phyloP scores from a whole-genome alignment of 169 alveolate genomes.

The Cryptosporidium tyzzeri region DNA sequence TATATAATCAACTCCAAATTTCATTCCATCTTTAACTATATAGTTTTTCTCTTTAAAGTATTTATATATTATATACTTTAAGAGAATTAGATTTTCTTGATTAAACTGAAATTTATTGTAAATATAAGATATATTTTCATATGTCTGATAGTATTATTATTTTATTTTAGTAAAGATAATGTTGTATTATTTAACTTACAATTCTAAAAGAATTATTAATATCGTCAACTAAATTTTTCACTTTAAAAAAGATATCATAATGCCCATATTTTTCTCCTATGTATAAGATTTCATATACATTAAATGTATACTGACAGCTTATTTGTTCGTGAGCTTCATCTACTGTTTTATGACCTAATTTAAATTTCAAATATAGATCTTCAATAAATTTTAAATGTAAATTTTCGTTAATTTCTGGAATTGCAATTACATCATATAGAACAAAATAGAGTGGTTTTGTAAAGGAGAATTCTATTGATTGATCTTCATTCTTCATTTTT shows the following conservation, averaged over 20 bases:
- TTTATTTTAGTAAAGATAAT: neutral
- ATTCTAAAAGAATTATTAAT: neutral
- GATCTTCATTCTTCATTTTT: neutral
- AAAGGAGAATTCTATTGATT: neutral
- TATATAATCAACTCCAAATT: slow-evolving; percentile 55
- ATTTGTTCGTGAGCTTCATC: neutral
- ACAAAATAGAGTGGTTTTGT: slow-evolving; percentile 7
- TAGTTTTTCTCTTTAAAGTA: slow-evolving; percentile 34
- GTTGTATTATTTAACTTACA: slow-evolving; percentile 10
- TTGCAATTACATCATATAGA: slow-evolving; percentile 6
- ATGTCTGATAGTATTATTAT: slow-evolving; percentile 2
- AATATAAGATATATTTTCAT: slow-evolving; percentile 6
- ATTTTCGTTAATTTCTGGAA: slow-evolving; percentile 2
- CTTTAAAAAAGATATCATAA: neutral
- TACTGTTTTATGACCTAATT: neutral
- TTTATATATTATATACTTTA: slow-evolving; percentile 12
- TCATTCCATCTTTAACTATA: slow-evolving; percentile 42
- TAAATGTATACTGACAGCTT: neutral
- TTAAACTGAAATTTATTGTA: neutral
- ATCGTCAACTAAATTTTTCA: neutral
- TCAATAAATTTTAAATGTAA: slow-evolving; percentile 3
- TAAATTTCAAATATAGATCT: neutral
- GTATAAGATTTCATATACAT: slow-evolving; percentile 26
- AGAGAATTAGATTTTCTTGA: neutral
- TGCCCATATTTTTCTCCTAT: slow-evolving; percentile 17